Evolutionary conservation across 352 stramenopile genomes (phyloP).

Genomic region (Hyaloperonospora brassicae): DNA sequence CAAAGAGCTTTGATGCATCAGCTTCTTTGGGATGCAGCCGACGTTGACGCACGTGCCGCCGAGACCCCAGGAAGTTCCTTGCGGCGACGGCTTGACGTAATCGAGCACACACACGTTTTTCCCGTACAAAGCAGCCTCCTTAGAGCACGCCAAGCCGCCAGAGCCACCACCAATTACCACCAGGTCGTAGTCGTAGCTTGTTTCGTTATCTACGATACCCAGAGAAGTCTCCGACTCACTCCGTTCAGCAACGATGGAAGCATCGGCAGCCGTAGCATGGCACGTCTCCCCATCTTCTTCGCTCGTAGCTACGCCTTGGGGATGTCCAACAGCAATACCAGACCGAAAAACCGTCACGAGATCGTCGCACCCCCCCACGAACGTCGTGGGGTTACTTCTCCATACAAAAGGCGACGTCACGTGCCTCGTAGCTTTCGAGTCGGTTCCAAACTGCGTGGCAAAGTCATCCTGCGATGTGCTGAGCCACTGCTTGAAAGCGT

Average conservation of each 20-base stretch:
- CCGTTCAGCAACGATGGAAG: slow-evolving; percentile 1
- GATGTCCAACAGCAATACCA: slow-evolving; percentile 22
- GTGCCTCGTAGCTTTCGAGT: slow-evolving; percentile 39
- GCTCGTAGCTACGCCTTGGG: slow-evolving; percentile 2
- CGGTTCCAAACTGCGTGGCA: slow-evolving; percentile 26
- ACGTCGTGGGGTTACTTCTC: slow-evolving; percentile 41
- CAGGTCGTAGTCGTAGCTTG: slow-evolving; percentile 75
- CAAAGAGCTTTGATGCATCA: slow-evolving; percentile 95
- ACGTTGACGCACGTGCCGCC: slow-evolving; percentile 99
- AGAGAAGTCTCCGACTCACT: not conserved
- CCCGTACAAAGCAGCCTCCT: slow-evolving; percentile 89
- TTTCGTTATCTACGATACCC: slow-evolving; percentile 8
- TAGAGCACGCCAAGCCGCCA: slow-evolving; percentile 90
- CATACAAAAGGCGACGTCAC: slow-evolving; percentile 75
- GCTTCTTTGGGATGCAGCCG: slow-evolving; percentile 99
- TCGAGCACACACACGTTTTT: slow-evolving; percentile 94
- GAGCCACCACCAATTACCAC: slow-evolving; percentile 77
- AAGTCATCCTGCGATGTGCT: slow-evolving; percentile 30
- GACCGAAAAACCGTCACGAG: slow-evolving; percentile 55
- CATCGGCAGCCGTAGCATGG: not conserved
- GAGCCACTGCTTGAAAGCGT: slow-evolving; percentile 56
- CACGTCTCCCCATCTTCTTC: slow-evolving; percentile 8
- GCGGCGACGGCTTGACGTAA: slow-evolving; percentile 89
- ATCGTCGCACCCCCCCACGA: slow-evolving; percentile 64
- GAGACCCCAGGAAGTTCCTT: slow-evolving; percentile 86